Evolutionary conservation across 1,139 yeast species (phyloP).

Genomic region (Kurtzmaniella natalensis): DNA sequence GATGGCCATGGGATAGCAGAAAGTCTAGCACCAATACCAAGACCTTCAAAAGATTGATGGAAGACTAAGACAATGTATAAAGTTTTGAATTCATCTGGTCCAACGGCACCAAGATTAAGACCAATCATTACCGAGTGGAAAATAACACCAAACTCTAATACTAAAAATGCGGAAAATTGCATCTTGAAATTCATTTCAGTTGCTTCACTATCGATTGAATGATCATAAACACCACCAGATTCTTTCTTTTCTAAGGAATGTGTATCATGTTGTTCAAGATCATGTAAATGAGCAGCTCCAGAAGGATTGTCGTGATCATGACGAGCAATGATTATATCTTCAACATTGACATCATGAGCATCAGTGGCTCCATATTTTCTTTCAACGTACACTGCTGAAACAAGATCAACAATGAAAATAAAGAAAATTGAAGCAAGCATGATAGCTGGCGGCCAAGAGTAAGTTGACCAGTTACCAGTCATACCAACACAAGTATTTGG

Average conservation of each 20-base stretch:
- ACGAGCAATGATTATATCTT: conserved; percentile 4
- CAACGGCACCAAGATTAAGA: neutral
- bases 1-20: conserved; percentile 1
- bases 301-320: too few species aligned
- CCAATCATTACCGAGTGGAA: conserved; percentile 1
- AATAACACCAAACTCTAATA: conserved; percentile 1
- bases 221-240: neutral
- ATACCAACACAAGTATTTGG: conserved; percentile 10
- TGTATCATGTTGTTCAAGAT: neutral
- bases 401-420: conserved; percentile 7
- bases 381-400: conserved; percentile 7
- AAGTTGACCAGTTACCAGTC: conserved; percentile 10
- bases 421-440: conserved; percentile 8
- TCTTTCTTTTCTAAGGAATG: conserved; percentile 1
- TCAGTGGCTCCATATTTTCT: conserved; percentile 3
- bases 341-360: conserved; percentile 6
- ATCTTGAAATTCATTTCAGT: conserved; percentile 6
- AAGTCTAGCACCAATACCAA: conserved; percentile 1
- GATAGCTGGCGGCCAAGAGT: conserved; percentile 10
- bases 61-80: neutral
- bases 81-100: neutral
- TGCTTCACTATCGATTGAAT: conserved; percentile 6
- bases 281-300: too few species aligned
- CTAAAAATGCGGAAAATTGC: conserved; percentile 7
- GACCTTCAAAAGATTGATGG: conserved; percentile 1